phyloP scores from a whole-genome alignment of 2,329 filamentous ascomycete genomes.

The Ceratocystis destructans region DNA sequence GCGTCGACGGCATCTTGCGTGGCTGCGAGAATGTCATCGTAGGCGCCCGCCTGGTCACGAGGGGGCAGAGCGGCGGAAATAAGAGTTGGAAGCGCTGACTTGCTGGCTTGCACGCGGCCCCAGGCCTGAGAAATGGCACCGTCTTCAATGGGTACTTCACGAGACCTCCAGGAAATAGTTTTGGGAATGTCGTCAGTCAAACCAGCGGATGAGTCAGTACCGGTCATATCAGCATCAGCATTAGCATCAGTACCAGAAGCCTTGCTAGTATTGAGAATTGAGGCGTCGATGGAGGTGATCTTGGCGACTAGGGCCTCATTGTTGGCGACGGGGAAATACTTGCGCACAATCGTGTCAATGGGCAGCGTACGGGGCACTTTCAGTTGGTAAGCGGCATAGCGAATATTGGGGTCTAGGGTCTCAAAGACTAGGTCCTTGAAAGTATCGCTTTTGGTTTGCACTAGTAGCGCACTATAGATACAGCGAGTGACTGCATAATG shows the following conservation, averaged over 20 bases:
- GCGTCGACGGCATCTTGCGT: conserved; percentile 91
- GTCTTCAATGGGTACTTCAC: conserved; percentile 80
- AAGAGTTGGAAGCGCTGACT: conserved; percentile 33
- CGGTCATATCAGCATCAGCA: conserved; percentile 20
- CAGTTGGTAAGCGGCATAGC: conserved; percentile 86
- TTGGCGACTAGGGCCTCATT: conserved; percentile 48
- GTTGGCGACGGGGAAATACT: conserved; percentile 54
- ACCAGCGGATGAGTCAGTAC: conserved; percentile 31
- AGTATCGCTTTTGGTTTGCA: conserved; percentile 50
- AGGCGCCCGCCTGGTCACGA: conserved; percentile 66
- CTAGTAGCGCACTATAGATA: conserved; percentile 65
- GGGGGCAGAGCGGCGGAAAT: conserved; percentile 31
- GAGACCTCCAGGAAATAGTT: conserved; percentile 71
- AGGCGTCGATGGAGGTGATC: conserved; percentile 57
- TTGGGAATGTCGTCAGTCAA: conserved; percentile 48
- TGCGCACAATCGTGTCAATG: conserved; percentile 62
- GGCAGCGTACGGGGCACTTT: conserved; percentile 76
- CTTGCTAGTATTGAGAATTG: conserved; percentile 43
- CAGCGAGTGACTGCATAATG: conserved; percentile 65
- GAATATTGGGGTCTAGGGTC: conserved; percentile 83
- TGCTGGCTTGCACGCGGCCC: conserved; percentile 40
- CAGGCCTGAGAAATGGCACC: conserved; percentile 80
- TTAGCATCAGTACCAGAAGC: background rate
- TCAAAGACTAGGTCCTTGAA: conserved; percentile 77
- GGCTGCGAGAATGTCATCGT: conserved; percentile 78